These are phyloP conservation scores for Populus hybrid DNA, from an alignment of 441 rosid species.

Conservation along the genomic window DNA sequence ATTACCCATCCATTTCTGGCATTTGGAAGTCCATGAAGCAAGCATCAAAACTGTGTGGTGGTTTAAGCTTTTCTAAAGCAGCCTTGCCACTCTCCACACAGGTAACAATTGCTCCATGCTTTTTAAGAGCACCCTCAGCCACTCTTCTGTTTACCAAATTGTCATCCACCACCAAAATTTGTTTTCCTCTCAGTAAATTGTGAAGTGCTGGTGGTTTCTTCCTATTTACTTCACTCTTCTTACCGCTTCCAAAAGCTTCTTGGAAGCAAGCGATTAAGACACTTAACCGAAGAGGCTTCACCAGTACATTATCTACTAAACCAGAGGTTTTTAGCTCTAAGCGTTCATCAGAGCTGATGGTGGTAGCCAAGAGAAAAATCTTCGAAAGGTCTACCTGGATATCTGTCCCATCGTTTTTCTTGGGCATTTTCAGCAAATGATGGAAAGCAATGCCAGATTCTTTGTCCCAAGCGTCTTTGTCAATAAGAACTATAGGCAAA, in stretches of 20 bases:
- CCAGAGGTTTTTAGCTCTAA: conserved; percentile 51
- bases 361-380: conserved; percentile 62
- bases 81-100: conserved; percentile 80
- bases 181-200: conserved; percentile 54
- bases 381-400: conserved; percentile 40
- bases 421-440: conserved; percentile 30
- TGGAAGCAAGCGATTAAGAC: conserved; percentile 65
- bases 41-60: conserved; percentile 81
- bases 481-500: conserved; percentile 60
- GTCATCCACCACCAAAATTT: conserved; percentile 92
- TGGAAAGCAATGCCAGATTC: conserved; percentile 38
- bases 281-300: conserved; percentile 75
- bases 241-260: conserved; percentile 62
- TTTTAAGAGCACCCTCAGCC: conserved; percentile 87
- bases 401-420: conserved; percentile 29
- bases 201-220: conserved; percentile 52
- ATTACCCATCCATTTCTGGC: conserved; percentile 98
- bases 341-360: conserved; percentile 39
- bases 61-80: conserved; percentile 65
- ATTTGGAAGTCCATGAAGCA: conserved; percentile 98
- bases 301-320: conserved; percentile 51
- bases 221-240: conserved; percentile 43
- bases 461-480: conserved; percentile 72
- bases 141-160: conserved; percentile 86
- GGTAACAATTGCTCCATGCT: conserved; percentile 78